Evolutionary conservation across 768 basidiomycete species (phyloP), one percentile per base, ranked within the genome.

Genomic region (Daedaleopsis sinensis): DNA sequence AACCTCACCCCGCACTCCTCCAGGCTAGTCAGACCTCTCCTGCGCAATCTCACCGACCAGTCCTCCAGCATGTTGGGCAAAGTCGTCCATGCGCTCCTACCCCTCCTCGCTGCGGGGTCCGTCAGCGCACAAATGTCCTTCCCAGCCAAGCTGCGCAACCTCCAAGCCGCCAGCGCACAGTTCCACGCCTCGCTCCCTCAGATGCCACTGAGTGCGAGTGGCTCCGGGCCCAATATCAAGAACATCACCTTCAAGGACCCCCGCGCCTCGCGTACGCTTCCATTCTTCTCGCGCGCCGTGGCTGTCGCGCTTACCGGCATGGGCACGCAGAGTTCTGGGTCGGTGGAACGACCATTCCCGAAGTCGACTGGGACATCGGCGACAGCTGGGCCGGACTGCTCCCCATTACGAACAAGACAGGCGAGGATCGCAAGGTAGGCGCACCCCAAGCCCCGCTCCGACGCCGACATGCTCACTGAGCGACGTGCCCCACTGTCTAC

Each of bases 381-480:
- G 86, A 88, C 3, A 89, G 87, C 63, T 91, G 88, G 88, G 76
- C 88, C 3, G 90, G 90, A 6, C 74, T 92, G 23, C 67, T 92
- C 53, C 90, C 90, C 1, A 91, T 92, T 55, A 90, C 88, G 61
- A 68, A 70, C 38, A 72, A 78, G 8, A 38, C 78, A 10, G 78
- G 88, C 49, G 90, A 92, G 73, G 88, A 87, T 4, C 81, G 89
- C 46, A 79, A 91, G 81, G 88, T 87, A 91, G 81, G 88, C 87
- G 37, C 24, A 59, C 15, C 43, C 2, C 9, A 18, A 16, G n/a
- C 43, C n/a, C 42, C 6, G 35, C 49, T 43, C 36, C 24, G 42
- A 46, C 46, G 32, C 38, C 10, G 23, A 24, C 16, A 36, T 39
- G 24, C 16, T 19, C 23, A 18, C n/a, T 24, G 46, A 44, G 24